Conservation (phyloP, 192 early-diverging fungal genomes). For the Backusella tuberculispora region DNA sequence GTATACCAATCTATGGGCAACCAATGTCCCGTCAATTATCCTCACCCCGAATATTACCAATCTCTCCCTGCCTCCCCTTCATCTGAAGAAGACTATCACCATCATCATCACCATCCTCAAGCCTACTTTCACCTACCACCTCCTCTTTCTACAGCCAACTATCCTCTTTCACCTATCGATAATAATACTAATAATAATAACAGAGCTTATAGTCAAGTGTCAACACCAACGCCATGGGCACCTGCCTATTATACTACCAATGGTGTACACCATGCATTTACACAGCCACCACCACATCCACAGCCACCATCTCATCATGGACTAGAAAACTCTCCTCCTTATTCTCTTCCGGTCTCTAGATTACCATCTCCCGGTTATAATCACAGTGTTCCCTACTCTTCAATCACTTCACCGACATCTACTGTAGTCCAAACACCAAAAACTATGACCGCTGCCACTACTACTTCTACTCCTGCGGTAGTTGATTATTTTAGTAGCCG, state of each 20-base stretch:
- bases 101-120: background rate
- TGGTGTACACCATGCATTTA: background rate
- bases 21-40: background rate
- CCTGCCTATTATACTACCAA: background rate
- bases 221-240: background rate
- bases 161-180: background rate
- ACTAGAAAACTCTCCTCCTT: background rate
- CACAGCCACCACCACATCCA: background rate
- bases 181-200: background rate
- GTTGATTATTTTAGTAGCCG: slow-evolving; percentile 5
- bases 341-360: background rate
- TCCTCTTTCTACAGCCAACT: background rate
- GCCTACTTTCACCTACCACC: background rate
- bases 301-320: background rate
- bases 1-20: background rate
- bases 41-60: background rate
- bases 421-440: background rate
- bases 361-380: background rate
- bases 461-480: no score
- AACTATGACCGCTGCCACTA: background rate
- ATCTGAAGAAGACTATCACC: slow-evolving; percentile 5
- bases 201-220: background rate
- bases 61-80: slow-evolving; percentile 1
- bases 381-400: background rate
- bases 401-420: background rate